Conservation (phyloP, 2,329 filamentous ascomycete genomes). For the Elsinoe australis region DNA sequence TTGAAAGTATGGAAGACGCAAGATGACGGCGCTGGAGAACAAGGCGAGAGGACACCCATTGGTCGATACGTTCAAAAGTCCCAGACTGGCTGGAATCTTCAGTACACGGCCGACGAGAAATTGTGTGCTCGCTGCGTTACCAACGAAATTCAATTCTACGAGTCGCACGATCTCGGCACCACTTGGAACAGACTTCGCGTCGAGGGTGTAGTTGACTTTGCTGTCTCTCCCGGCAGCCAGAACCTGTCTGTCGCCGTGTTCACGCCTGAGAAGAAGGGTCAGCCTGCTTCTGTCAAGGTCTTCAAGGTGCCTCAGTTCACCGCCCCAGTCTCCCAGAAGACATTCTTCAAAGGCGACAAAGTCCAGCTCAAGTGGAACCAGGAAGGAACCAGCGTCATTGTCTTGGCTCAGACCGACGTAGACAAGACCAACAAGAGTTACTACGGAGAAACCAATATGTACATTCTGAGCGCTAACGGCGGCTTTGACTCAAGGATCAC, state of each 20-base stretch:
- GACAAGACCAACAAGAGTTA: slow-evolving; percentile 99
- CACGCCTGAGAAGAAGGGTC: slow-evolving; percentile 85
- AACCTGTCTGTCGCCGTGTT: slow-evolving; percentile 92
- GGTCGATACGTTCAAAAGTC: slow-evolving; percentile 93
- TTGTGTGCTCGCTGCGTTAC: slow-evolving; percentile 89
- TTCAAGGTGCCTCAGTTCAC: slow-evolving; percentile 86
- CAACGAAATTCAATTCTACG: slow-evolving; percentile 96
- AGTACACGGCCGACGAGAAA: slow-evolving; percentile 89
- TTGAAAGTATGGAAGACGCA: slow-evolving; percentile 90
- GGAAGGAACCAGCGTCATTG: slow-evolving; percentile 80
- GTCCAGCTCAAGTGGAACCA: slow-evolving; percentile 98
- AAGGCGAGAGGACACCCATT: slow-evolving; percentile 61
- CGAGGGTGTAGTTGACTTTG: slow-evolving; percentile 84
- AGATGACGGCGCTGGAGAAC: slow-evolving; percentile 55
- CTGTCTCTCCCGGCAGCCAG: slow-evolving; percentile 71
- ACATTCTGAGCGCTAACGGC: slow-evolving; percentile 84
- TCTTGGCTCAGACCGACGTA: slow-evolving; percentile 94
- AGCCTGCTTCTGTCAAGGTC: slow-evolving; percentile 88
- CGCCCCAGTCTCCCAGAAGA: slow-evolving; percentile 85
- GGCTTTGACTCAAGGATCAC: slow-evolving; percentile 86
- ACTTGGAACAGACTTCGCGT: slow-evolving; percentile 94
- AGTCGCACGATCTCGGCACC: slow-evolving; percentile 73
- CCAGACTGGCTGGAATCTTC: slow-evolving; percentile 92
- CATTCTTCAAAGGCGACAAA: slow-evolving; percentile 98
- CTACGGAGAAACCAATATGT: slow-evolving; percentile 96